Evolutionary conservation across 371 early-diverging fungal species (phyloP), one percentile per base, ranked within the genome.

Genomic region (Mortierella sp.): DNA sequence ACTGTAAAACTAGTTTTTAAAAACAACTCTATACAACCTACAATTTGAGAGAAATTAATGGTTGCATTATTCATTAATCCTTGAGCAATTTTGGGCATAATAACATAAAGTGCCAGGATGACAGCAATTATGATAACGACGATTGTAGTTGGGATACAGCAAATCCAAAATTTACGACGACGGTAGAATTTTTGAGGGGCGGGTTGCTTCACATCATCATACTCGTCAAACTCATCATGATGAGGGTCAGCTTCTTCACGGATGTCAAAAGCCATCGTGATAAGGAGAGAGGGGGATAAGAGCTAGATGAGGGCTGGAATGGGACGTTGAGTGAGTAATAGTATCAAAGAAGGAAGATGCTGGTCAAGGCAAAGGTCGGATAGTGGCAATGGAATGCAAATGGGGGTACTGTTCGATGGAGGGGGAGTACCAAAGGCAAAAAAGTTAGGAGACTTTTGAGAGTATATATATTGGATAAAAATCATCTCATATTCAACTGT

Each of bases 41-140:
- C 78, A 63, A 78, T 72, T 29, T 72, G 63, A 3, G 56, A 32
- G 28, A 78, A 68, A 53, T 66, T 65, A 54, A 78, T 78, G 6
- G 54, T 47, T 23, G 78, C 53, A 65, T 78, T 78, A 66, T 78
- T 69, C 78, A 78, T 78, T 19, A 78, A 35, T 19, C 70, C 66
- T 54, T 90, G 91, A 54, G 88, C 88, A 60, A 90, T 86, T 81
- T 86, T 88, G 32, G 89, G 89, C 85, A 90, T 87, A 54, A 87
- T 85, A 6, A 90, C 91, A 70, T 86, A 89, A 17, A 88, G 75
- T 8, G 82, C 76, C 6, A 90, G 68, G 10, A 85, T 61, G 15
- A 90, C 86, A 12, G 84, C 85, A 23, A 90, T 85, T 3, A 88
- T 75, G n/a, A 85, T 64, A n/a, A 84, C 75, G 40, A 88, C 86